A percentile compares a stretch with the other conserved stretches of the same genome.
Evolutionary conservation across 331 rosid species (phyloP).

Genomic region (Pyrus hybrid): DNA sequence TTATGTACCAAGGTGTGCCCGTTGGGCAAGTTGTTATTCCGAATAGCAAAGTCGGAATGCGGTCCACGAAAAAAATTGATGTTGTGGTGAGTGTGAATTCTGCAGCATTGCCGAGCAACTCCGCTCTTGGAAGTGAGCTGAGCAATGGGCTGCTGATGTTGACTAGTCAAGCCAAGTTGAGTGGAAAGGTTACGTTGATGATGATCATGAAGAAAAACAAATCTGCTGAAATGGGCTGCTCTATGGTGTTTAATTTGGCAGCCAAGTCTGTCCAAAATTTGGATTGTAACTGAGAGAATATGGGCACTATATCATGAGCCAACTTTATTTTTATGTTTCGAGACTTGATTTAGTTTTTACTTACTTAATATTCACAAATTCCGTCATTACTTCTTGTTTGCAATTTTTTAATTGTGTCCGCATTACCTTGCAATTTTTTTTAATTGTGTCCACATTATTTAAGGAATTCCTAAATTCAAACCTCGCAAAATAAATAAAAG

Average conservation of each 20-base stretch:
- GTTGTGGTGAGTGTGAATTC: slow-evolving; percentile 4
- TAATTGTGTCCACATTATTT: neutral
- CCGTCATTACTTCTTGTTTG: neutral
- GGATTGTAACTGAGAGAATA: neutral
- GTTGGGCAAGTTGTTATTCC: neutral
- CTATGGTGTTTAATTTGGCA: slow-evolving; percentile 5
- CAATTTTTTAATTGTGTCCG: neutral
- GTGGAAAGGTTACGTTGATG: slow-evolving; percentile 10
- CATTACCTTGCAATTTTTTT: neutral
- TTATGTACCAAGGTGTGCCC: neutral
- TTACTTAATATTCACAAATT: neutral
- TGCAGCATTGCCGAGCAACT: neutral
- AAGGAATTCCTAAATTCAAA: neutral
- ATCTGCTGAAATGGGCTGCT: slow-evolving; percentile 2
- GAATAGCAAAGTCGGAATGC: neutral
- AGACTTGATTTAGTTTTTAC: neutral
- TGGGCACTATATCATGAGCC: neutral
- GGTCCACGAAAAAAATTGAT: slow-evolving; percentile 2
- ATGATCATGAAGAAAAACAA: slow-evolving; percentile 8
- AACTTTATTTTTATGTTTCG: neutral
- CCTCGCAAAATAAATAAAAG: neutral
- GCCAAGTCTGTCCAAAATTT: neutral
- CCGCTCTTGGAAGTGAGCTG: neutral
- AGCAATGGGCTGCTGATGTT: neutral
- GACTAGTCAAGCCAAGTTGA: neutral